Percentiles rank a stretch among this genome's conserved stretches.
Conservation (phyloP, 108 stramenopile species). For the Cyclotella atomus region DNA sequence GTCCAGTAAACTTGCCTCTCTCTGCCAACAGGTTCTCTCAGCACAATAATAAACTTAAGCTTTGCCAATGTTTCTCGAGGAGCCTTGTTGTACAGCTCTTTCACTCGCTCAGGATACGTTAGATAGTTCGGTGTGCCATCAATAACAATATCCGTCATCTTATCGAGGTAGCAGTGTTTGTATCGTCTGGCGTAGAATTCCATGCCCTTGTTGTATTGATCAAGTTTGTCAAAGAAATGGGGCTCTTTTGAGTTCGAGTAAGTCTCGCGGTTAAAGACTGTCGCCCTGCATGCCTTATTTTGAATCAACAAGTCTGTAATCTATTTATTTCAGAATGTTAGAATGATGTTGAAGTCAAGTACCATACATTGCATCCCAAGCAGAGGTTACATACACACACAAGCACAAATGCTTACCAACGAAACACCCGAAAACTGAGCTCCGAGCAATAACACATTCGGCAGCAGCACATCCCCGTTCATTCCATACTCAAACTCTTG, state of each 20-base stretch:
- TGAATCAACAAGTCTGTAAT: constrained; percentile 3
- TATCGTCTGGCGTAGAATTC: constrained; percentile 8
- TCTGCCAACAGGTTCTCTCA: not conserved
- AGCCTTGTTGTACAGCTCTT: not conserved
- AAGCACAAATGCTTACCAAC: not conserved
- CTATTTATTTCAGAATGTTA: not conserved
- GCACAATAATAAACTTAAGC: constrained; percentile 2
- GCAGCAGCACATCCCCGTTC: not conserved
- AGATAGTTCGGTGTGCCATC: constrained; percentile 14
- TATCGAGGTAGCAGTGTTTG: constrained; percentile 6
- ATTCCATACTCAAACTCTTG: not conserved
- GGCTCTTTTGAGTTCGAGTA: not conserved
- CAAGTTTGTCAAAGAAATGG: not conserved
- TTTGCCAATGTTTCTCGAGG: not conserved
- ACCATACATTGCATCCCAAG: too few species aligned
- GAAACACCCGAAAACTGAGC: constrained; percentile 6
- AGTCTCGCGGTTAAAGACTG: not conserved
- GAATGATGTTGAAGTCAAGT: too few species aligned
- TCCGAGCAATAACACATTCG: constrained; percentile 9
- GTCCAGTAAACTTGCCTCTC: not conserved
- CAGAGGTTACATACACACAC: too few species aligned
- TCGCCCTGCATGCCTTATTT: not conserved
- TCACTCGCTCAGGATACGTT: not conserved
- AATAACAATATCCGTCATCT: not conserved
- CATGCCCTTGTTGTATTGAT: not conserved